Conservation (phyloP, 78 protist genomes). For the Tieghemostelium lacteum region DNA sequence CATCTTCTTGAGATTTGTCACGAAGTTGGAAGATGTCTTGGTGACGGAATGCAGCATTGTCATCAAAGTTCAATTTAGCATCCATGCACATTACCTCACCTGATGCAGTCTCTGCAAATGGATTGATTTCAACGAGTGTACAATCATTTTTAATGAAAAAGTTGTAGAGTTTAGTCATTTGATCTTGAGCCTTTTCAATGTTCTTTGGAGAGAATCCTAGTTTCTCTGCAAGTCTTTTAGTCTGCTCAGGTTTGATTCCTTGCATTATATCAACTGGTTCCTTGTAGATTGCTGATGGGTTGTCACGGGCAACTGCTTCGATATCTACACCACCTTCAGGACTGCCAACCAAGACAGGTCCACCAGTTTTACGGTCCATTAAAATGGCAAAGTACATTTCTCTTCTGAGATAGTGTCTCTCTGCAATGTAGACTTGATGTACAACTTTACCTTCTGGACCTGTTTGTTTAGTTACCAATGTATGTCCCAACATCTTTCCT, state of each 20-base stretch:
- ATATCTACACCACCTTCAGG: slow-evolving; percentile 96
- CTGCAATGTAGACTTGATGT: slow-evolving; percentile 80
- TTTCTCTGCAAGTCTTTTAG: slow-evolving; percentile 77
- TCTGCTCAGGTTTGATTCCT: slow-evolving; percentile 87
- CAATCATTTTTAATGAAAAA: slow-evolving; percentile 88
- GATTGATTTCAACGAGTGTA: slow-evolving; percentile 98
- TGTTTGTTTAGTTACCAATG: slow-evolving; percentile 96
- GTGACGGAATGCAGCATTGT: slow-evolving; percentile 98
- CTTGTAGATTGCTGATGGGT: slow-evolving; percentile 85
- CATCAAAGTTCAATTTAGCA: slow-evolving; percentile 98
- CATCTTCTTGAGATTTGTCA: slow-evolving; percentile 95
- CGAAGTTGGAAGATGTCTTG: slow-evolving; percentile 89
- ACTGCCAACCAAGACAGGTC: slow-evolving; percentile 78
- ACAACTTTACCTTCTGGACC: slow-evolving; percentile 76
- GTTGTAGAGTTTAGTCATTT: slow-evolving; percentile 87
- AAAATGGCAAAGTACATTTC: slow-evolving; percentile 98
- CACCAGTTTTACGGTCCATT: slow-evolving; percentile 92
- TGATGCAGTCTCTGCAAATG: slow-evolving; percentile 90
- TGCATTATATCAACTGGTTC: slow-evolving; percentile 88
- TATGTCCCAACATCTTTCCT: slow-evolving; percentile 93
- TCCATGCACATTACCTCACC: slow-evolving; percentile 92
- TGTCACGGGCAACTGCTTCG: slow-evolving; percentile 89
- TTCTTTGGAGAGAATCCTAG: slow-evolving; percentile 78
- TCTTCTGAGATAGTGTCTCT: slow-evolving; percentile 61
- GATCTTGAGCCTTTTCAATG: slow-evolving; percentile 81